Conservation (phyloP, 164 flowering plant species). For the Magnolia officinalis region DNA sequence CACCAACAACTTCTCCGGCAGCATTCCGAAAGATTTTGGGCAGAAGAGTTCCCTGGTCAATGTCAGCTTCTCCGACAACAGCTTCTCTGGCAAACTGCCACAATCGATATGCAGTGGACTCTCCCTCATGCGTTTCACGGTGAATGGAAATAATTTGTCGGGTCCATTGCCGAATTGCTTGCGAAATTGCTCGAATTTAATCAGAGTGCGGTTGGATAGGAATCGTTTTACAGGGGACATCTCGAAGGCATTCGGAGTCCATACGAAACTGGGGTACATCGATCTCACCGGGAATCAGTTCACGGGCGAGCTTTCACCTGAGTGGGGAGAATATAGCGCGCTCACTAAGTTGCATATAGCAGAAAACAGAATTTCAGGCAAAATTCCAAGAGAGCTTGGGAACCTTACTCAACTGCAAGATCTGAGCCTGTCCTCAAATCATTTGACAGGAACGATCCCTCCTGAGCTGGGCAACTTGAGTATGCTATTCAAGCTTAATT, state of each 20-base stretch:
- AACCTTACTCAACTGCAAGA: conserved; percentile 12
- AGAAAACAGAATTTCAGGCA: conserved; percentile 21
- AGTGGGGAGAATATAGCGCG: conserved; percentile 17
- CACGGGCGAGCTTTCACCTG: conserved; percentile 17
- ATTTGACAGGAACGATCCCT: conserved; percentile 23
- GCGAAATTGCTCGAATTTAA: conserved; percentile 39
- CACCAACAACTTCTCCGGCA: conserved; percentile 36
- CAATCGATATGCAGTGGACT: conserved; percentile 47
- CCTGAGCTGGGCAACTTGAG: conserved; percentile 8
- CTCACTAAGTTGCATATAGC: conserved; percentile 21
- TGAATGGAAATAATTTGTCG: conserved; percentile 38
- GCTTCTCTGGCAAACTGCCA: conserved; percentile 62
- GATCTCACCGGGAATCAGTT: conserved; percentile 21
- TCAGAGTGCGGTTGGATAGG: conserved; percentile 47
- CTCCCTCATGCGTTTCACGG: conserved; percentile 32
- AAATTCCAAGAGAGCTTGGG: conserved; percentile 19
- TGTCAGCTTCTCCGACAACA: conserved; percentile 57
- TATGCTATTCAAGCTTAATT: conserved; percentile 17
- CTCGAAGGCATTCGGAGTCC: conserved; percentile 34
- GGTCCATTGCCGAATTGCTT: conserved; percentile 45
- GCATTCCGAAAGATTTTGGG: conserved; percentile 42
- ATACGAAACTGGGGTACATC: conserved; percentile 20
- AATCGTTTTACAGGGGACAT: conserved; percentile 47
- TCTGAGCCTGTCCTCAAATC: conserved; percentile 18
- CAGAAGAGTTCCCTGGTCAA: conserved; percentile 15